A percentile compares a stretch with the other conserved stretches of the same genome.
Evolutionary conservation across 345 rosid genomes (phyloP).

Genomic region (Pistacia integerrima): DNA sequence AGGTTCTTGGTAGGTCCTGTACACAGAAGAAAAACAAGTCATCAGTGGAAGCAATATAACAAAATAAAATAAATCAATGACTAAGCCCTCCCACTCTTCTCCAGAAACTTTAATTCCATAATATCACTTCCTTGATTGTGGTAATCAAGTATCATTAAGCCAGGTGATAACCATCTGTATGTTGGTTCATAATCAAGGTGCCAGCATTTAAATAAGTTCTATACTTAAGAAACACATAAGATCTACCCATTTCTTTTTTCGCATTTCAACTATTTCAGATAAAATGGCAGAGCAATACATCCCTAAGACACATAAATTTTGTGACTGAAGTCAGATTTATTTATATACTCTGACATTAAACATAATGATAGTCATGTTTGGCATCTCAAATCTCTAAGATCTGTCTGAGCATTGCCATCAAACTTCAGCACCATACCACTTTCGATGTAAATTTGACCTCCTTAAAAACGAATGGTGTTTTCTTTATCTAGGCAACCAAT

Average conservation of each 20-base stretch:
- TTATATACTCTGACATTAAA: background rate
- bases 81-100: background rate
- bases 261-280: slow-evolving; percentile 2
- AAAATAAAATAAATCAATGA: background rate
- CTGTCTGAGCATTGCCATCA: background rate
- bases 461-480: background rate
- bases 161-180: slow-evolving; percentile 1
- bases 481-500: background rate
- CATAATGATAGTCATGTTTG: background rate
- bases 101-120: background rate
- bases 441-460: background rate
- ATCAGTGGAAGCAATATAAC: background rate
- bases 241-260: background rate
- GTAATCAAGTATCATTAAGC: background rate
- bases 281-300: background rate
- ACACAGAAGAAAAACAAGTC: slow-evolving; percentile 16
- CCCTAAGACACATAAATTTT: background rate
- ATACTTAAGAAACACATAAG: background rate
- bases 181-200: background rate
- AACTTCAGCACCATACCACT: background rate
- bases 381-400: background rate
- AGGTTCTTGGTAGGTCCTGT: slow-evolving; percentile 95
- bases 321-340: background rate
- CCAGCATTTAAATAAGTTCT: background rate
- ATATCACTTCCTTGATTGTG: background rate